Base-by-base conservation (phyloP, 345 rosid genomes). In the Fremontodendron californicum region DNA sequence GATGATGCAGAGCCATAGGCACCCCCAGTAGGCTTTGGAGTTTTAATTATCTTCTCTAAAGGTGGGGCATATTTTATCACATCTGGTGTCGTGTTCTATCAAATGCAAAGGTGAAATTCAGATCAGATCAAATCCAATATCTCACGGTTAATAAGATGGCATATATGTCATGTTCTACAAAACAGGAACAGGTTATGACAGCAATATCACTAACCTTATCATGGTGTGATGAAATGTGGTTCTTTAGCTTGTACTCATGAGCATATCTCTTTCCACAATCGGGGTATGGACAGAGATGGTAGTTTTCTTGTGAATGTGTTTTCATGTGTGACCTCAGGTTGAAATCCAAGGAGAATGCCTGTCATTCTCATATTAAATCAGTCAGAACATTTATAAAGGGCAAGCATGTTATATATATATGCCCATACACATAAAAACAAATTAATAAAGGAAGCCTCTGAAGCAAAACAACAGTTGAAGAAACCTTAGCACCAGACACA, bases 231-330 rank as follows among this genome's bases (percentile, higher is more conserved):
- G 89, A 29, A 65, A 96, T 80, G 73, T 96, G 99, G 86, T 93
- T 96, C 85, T 90, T 92, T 16, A 96, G 86, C 90, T 96, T 93
- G 92, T 96, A 96, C 74, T 96, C 99, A 62, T 96, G 98, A 79
- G 99, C 99, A 77, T 93, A 93, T 92, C 98, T 85, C 93, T 96
- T 96, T 78, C 96, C 99, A 86, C 98, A 96, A 40, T 93, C 98
- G 27, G 86, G 78, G 76, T 84, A 92, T 11, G 98, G 99, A 78
- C 99, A 96, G 83, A 92, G 84, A 81, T 96, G 98, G 82, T 96
- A 93, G 81, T 93, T 96, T 84, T 96, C 99, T 82, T 93, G 99
- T 52, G 97, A 93, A 83, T 96, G 99, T 62, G 99, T 96, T 87
- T 93, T 96, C 98, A 93, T 96, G 87, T 93, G 98, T 52, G 99